Evolutionary conservation across 2,329 filamentous ascomycete species (phyloP).

Genomic region (Neofusicoccum parvum): DNA sequence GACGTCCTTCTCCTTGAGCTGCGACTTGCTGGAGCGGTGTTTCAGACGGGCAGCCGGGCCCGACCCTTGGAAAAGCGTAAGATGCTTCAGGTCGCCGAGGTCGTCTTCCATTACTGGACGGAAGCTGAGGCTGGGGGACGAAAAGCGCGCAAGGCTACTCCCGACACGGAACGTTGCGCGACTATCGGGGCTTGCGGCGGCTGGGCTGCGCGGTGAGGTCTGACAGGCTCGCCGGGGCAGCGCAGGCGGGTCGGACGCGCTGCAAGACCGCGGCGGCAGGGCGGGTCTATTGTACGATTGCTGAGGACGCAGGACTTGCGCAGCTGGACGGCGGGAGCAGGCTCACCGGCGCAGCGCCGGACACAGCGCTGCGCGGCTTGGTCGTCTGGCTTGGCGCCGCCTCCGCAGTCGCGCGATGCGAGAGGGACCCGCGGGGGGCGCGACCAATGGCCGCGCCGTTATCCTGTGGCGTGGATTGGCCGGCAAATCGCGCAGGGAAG

Average conservation of each 20-base stretch:
- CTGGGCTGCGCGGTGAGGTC: slow-evolving; percentile 1
- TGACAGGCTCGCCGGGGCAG: neutral
- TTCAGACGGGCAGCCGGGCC: slow-evolving; percentile 10
- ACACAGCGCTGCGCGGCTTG: slow-evolving; percentile 1
- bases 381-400: slow-evolving; percentile 1
- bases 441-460: neutral
- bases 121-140: neutral
- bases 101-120: slow-evolving; percentile 20
- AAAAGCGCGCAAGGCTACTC: slow-evolving; percentile 10
- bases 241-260: too few species aligned
- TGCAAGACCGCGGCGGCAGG: neutral
- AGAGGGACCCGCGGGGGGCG: neutral
- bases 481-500: slow-evolving; percentile 19
- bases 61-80: slow-evolving; percentile 12
- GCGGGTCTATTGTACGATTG: neutral
- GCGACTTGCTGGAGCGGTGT: slow-evolving; percentile 1
- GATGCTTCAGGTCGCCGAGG: slow-evolving; percentile 9
- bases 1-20: slow-evolving; percentile 18
- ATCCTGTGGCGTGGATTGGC: slow-evolving; percentile 4
- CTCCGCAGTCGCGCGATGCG: slow-evolving; percentile 6
- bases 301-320: neutral
- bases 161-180: slow-evolving; percentile 7
- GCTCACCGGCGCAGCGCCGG: slow-evolving; percentile 10
- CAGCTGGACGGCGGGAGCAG: neutral
- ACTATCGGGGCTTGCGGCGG: neutral